Percentiles rank a stretch among this genome's conserved stretches.
phyloP scores from a whole-genome alignment of 176 grass and related monocot genomes.

The Eremochloa ophiuroides region DNA sequence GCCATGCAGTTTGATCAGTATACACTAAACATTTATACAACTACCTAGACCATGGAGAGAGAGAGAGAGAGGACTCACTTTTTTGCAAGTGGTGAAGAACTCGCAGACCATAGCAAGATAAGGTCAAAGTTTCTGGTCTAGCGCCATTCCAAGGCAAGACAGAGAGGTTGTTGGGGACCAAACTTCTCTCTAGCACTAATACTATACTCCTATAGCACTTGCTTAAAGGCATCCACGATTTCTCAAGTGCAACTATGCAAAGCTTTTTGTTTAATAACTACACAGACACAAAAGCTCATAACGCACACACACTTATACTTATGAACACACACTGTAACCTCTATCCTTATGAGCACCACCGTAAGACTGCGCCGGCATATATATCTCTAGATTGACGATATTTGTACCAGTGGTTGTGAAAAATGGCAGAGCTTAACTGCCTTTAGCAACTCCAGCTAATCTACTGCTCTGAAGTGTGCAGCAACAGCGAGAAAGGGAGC shows the following conservation, averaged over 20 bases:
- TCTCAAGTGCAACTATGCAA: not conserved
- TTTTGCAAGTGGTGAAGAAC: constrained; percentile 25
- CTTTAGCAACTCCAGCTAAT: not conserved
- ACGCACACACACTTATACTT: no score
- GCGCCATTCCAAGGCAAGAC: constrained; percentile 18
- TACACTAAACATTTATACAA: constrained; percentile 2
- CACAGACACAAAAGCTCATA: no score
- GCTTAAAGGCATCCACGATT: not conserved
- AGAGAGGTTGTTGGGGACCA: constrained; percentile 17
- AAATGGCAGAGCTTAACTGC: not conserved
- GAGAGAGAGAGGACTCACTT: not conserved
- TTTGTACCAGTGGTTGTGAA: not conserved
- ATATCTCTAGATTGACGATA: no score
- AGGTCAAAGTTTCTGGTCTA: constrained; percentile 30
- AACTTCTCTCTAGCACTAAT: not conserved
- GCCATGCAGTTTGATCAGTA: not conserved
- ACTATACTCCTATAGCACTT: not conserved
- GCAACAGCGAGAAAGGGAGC: not conserved
- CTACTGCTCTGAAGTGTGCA: not conserved
- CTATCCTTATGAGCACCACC: no score
- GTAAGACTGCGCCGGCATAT: no score
- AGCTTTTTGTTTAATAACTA: not conserved
- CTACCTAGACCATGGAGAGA: not conserved
- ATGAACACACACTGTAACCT: no score
- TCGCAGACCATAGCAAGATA: not conserved